phyloP scores from a whole-genome alignment of 495 filamentous ascomycete genomes.

The Aspergillus bertholletiae region DNA sequence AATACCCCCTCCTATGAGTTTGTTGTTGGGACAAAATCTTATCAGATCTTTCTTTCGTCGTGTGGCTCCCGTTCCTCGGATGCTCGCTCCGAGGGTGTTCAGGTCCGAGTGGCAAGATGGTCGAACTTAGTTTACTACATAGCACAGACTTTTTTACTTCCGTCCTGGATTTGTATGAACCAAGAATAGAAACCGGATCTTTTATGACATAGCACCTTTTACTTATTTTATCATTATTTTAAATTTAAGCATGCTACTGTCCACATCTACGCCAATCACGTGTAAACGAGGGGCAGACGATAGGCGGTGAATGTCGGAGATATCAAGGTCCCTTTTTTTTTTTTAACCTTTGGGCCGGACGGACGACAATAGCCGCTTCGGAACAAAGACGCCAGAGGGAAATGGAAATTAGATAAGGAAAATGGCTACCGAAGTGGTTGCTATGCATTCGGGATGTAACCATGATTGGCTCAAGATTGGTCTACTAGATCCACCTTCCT shows the following conservation, averaged over 20 bases:
- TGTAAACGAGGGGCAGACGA: not conserved
- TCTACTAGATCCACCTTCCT: slow-evolving; percentile 1
- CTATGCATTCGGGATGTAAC: not conserved
- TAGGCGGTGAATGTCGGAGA: not conserved
- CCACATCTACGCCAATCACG: not conserved
- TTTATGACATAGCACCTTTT: too few species aligned
- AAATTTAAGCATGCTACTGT: not conserved
- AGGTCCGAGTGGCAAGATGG: not conserved
- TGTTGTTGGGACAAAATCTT: not conserved
- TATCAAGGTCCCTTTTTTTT: not conserved
- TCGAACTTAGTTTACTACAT: not conserved
- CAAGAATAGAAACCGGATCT: too few species aligned
- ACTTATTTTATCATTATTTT: too few species aligned
- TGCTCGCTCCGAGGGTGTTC: too few species aligned
- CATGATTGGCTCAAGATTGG: slow-evolving; percentile 11
- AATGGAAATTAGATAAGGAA: slow-evolving; percentile 3
- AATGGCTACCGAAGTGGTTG: not conserved
- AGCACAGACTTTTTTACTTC: not conserved
- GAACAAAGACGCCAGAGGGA: not conserved
- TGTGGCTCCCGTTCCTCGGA: too few species aligned
- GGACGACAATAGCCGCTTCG: not conserved
- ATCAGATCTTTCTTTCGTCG: not conserved
- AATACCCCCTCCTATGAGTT: not conserved
- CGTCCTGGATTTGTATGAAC: not conserved
- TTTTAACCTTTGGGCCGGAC: not conserved